Base-by-base conservation (phyloP, 495 filamentous ascomycete species). In the Rhypophila decipiens region DNA sequence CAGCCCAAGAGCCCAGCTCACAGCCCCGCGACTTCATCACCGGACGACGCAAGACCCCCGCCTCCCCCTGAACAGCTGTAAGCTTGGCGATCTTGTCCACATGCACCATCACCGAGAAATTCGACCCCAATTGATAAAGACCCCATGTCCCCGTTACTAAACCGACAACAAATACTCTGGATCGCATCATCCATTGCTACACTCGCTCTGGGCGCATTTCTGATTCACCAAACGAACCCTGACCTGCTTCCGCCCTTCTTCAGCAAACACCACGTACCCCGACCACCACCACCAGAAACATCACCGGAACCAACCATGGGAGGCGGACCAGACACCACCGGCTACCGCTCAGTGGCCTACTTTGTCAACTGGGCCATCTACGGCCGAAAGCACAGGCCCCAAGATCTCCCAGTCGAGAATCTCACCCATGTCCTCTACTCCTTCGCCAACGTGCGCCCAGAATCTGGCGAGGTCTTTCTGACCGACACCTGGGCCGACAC, bases 321-420 rank as follows among this genome's bases (percentile, higher is more conserved):
- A 7, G 27, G 27, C 27, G 27, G 27, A 31, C 27, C 27, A 7
- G 27, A 31, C 46, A 67, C 45, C 23, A 34, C 9, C 27, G 68
- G 78, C 44, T 86, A 80, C 61, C 79, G 78, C 51, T 75, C 82
- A 5, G 85, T 93, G 43, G 86, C 85, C 13, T 95, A 95, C 71
- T 95, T 83, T 53, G 85, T 88, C 45, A 90, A 95, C 68, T 93
- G 88, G 90, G 91, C 88, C 41, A 96, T 97, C 60, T 97, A 97
- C 67, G 88, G 77, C 24, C 79, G 91, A 50, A 85, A 90, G 51
- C 85, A 94, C 65, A 78, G 85, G 31, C 89, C 90, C 0, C 87
- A 95, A 53, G 85, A 95, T 61, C 71, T 98, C 13, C 91, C 90
- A 2, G 86, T 82, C 5, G 79, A 88, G 36, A 87, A 95, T 44